Evolutionary conservation across 2,329 filamentous ascomycete species (phyloP).

Genomic region (Endoconidiophora laricicola): DNA sequence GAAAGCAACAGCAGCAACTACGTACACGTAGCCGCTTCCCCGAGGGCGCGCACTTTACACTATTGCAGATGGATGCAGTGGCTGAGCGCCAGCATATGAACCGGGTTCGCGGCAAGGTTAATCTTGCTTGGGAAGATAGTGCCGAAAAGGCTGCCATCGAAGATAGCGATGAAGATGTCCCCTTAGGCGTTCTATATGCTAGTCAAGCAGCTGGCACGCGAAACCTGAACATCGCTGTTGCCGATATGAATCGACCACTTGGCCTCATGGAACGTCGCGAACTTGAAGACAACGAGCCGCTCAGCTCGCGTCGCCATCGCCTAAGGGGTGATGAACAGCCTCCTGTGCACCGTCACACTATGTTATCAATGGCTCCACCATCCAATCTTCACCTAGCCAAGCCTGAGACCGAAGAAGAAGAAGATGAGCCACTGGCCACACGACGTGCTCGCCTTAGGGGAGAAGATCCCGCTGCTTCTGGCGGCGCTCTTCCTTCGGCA

Average conservation of each 20-base stretch:
- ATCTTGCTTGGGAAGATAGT: conserved; percentile 75
- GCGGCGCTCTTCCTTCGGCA: conserved; percentile 28
- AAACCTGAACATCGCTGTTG: conserved; percentile 29
- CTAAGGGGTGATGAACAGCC: conserved; percentile 46
- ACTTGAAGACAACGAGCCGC: conserved; percentile 80
- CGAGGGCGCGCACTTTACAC: conserved; percentile 66
- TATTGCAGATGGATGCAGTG: conserved; percentile 80
- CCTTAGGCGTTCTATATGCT: conserved; percentile 64
- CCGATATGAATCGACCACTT: conserved; percentile 45
- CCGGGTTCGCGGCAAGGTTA: conserved; percentile 58
- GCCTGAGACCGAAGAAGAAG: conserved; percentile 35
- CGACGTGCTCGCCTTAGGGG: conserved; percentile 8
- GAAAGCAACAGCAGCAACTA: conserved; percentile 74
- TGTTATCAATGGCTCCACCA: conserved; percentile 23
- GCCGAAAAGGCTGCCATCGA: conserved; percentile 27
- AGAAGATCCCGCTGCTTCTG: conserved; percentile 16
- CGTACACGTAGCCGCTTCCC: conserved; percentile 53
- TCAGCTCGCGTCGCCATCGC: conserved; percentile 60
- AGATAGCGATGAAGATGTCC: conserved; percentile 67
- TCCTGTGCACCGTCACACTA: conserved; percentile 17
- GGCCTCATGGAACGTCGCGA: conserved; percentile 68
- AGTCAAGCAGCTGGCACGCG: conserved; percentile 36
- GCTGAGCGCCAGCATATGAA: conserved; percentile 67
- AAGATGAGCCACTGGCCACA: conserved; percentile 23
- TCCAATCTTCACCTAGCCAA: conserved; percentile 17